These are phyloP conservation scores for Cinchona pubescens DNA, from an alignment of 257 asterid genomes.

Conservation along the genomic window DNA sequence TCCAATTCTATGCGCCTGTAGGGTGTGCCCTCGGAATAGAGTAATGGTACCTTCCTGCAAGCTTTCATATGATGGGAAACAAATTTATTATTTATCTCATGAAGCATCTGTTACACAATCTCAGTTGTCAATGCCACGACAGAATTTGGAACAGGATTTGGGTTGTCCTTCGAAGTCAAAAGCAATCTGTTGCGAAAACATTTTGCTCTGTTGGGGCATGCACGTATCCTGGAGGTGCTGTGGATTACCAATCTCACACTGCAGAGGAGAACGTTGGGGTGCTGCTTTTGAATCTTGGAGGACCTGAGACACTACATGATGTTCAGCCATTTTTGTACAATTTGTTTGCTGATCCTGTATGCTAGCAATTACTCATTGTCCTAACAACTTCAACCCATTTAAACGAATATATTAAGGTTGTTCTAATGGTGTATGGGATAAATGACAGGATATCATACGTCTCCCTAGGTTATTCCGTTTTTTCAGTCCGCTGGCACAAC, in stretches of 20 bases:
- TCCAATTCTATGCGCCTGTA: constrained; percentile 28
- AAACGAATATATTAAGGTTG: neutral
- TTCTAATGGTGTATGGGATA: neutral
- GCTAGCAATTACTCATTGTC: constrained; percentile 17
- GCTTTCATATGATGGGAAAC: constrained; percentile 12
- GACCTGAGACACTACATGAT: constrained; percentile 87
- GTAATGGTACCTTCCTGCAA: constrained; percentile 24
- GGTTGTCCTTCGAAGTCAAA: constrained; percentile 38
- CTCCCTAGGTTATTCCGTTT: constrained; percentile 86
- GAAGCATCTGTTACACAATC: constrained; percentile 13
- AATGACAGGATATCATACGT: constrained; percentile 81
- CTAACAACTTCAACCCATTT: neutral
- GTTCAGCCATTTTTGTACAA: constrained; percentile 92
- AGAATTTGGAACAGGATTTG: no score
- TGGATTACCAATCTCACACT: constrained; percentile 37
- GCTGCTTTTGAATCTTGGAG: constrained; percentile 90
- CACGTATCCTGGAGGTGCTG: constrained; percentile 36
- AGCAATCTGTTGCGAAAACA: constrained; percentile 39
- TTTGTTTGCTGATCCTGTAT: constrained; percentile 90
- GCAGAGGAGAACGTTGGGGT: constrained; percentile 77
- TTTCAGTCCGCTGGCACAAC: constrained; percentile 90
- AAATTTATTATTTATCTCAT: constrained; percentile 8
- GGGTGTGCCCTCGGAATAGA: constrained; percentile 37
- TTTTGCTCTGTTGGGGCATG: constrained; percentile 43
- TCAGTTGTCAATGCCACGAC: no score